Percentiles rank a stretch among this genome's conserved stretches.
phyloP scores from a whole-genome alignment of 2,329 filamentous ascomycete species.

The Pestalotiopsis fici region DNA sequence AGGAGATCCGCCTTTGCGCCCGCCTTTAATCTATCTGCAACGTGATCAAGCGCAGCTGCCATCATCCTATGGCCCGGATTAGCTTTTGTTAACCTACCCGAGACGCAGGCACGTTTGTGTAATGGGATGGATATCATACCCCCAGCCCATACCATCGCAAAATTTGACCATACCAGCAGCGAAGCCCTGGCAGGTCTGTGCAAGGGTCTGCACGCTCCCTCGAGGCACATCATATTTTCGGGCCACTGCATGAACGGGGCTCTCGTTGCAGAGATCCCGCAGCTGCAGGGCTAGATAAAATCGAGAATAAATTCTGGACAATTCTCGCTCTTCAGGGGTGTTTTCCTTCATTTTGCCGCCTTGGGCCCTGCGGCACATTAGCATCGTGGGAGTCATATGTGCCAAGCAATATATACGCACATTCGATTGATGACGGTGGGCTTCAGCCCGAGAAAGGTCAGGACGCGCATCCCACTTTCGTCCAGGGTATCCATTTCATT shows the following conservation, averaged over 20 bases:
- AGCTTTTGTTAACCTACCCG: neutral
- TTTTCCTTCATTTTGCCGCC: slow-evolving; percentile 65
- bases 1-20: slow-evolving; percentile 72
- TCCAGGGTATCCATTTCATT: slow-evolving; percentile 71
- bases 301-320: slow-evolving; percentile 65
- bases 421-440: slow-evolving; percentile 67
- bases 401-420: neutral
- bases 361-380: slow-evolving; percentile 54
- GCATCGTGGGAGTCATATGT: neutral
- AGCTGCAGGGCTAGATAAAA: slow-evolving; percentile 78
- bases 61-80: slow-evolving; percentile 53
- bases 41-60: slow-evolving; percentile 72
- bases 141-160: slow-evolving; percentile 76
- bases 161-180: slow-evolving; percentile 80
- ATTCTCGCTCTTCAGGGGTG: slow-evolving; percentile 60
- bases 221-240: slow-evolving; percentile 71
- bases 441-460: slow-evolving; percentile 68
- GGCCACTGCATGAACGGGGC: slow-evolving; percentile 69
- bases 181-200: slow-evolving; percentile 77
- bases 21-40: slow-evolving; percentile 71
- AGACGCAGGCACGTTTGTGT: neutral
- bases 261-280: slow-evolving; percentile 77
- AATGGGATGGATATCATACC: slow-evolving; percentile 37
- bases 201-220: slow-evolving; percentile 70
- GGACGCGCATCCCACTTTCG: slow-evolving; percentile 69